Evolutionary conservation across 257 asterid genomes (phyloP).

Genomic region (Nicotiana tomentosiformis): DNA sequence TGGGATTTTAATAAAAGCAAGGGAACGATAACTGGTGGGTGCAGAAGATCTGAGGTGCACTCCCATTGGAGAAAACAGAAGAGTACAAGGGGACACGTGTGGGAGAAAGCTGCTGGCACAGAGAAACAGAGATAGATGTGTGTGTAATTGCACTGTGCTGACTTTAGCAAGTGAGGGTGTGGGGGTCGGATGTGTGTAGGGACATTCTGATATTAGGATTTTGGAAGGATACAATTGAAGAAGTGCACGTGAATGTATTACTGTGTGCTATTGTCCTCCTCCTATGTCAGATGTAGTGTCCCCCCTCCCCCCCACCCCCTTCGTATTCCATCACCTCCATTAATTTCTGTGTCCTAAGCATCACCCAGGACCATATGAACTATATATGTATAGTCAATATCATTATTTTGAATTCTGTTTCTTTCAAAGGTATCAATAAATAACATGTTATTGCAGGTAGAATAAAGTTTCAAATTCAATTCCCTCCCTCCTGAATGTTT

Average conservation of each 20-base stretch:
- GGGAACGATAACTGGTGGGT: slow-evolving; percentile 9
- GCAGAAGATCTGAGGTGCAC: slow-evolving; percentile 3
- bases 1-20: not conserved
- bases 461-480: too few relatives aligned
- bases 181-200: slow-evolving; percentile 6
- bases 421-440: not conserved
- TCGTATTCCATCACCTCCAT: slow-evolving; percentile 15
- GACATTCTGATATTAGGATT: slow-evolving; percentile 45
- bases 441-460: too few relatives aligned
- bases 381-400: not conserved
- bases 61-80: not conserved
- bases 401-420: not conserved
- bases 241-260: slow-evolving; percentile 74
- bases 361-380: not conserved
- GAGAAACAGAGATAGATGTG: slow-evolving; percentile 18
- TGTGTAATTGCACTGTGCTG: not conserved
- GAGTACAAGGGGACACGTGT: slow-evolving; percentile 49
- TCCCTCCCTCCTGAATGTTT: too few relatives aligned
- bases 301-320: not conserved
- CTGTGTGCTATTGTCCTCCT: slow-evolving; percentile 25
- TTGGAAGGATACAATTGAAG: slow-evolving; percentile 20
- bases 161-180: not conserved
- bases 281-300: slow-evolving; percentile 15
- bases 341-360: slow-evolving; percentile 52
- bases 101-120: slow-evolving; percentile 22